Conservation (phyloP, 441 rosid genomes). For the Pelargonium exstipulatum region DNA sequence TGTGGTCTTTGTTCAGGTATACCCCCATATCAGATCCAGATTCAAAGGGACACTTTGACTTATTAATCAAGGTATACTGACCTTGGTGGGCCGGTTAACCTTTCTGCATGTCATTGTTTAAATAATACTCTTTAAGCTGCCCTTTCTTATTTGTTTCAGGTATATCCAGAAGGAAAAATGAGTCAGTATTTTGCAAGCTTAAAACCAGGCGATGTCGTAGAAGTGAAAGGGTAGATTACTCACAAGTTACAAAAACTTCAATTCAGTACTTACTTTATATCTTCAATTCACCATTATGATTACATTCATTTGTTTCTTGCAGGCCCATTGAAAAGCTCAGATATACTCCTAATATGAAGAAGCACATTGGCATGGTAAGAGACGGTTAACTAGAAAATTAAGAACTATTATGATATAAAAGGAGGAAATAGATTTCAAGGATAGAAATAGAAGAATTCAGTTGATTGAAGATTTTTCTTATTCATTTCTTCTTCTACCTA, state of each 20-base stretch:
- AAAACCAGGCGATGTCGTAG: constrained; percentile 85
- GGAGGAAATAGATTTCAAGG: not conserved
- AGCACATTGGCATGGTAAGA: constrained; percentile 87
- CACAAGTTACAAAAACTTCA: not conserved
- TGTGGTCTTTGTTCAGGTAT: constrained; percentile 44
- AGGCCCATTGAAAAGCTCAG: constrained; percentile 91
- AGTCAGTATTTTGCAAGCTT: constrained; percentile 96
- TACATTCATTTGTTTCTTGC: constrained; percentile 33
- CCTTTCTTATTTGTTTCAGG: constrained; percentile 38
- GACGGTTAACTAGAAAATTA: constrained; percentile 22
- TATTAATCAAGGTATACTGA: constrained; percentile 70
- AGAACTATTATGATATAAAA: constrained; percentile 2
- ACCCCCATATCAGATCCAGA: constrained; percentile 95
- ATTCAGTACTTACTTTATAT: not conserved
- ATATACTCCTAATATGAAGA: constrained; percentile 92
- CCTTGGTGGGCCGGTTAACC: constrained; percentile 8
- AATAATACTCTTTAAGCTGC: not conserved
- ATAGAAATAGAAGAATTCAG: not conserved
- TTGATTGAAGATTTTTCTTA: not conserved
- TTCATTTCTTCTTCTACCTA: constrained; percentile 1
- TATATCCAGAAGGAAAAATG: constrained; percentile 96
- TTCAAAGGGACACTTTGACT: constrained; percentile 80
- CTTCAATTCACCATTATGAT: not conserved
- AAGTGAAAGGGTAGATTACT: constrained; percentile 78
- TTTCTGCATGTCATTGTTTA: constrained; percentile 8